Percentiles rank a stretch among this genome's conserved stretches.
These are phyloP conservation scores for Botrytis hyacinthi DNA, from an alignment of 2,329 filamentous ascomycete species.

Conservation along the genomic window DNA sequence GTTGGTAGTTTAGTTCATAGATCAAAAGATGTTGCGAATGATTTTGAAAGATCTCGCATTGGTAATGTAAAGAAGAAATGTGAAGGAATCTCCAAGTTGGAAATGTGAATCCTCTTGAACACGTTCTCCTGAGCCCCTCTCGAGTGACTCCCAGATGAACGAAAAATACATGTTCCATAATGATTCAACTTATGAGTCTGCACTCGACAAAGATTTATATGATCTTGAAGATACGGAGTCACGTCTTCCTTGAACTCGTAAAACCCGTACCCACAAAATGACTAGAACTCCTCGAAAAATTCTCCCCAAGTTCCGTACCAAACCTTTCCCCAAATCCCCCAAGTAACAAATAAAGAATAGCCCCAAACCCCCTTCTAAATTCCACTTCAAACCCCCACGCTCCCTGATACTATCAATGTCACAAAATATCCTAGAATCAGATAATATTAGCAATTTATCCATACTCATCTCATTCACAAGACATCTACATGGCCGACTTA, in stretches of 20 bases:
- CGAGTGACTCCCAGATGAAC: neutral
- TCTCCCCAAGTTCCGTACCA: accelerated
- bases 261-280: neutral
- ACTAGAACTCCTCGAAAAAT: neutral
- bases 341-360: accelerated
- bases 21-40: too few relatives aligned
- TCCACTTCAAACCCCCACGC: neutral
- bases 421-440: neutral
- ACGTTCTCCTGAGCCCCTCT: too few relatives aligned
- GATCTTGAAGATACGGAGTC: neutral
- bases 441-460: neutral
- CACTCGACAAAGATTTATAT: neutral
- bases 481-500: neutral
- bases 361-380: neutral
- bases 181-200: neutral
- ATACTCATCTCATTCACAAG: neutral
- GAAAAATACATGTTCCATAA: too few relatives aligned
- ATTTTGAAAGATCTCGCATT: too few relatives aligned
- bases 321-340: neutral
- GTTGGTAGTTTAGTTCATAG: neutral
- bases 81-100: neutral
- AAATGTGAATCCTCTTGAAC: neutral
- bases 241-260: neutral
- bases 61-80: neutral
- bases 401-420: neutral